Evolutionary conservation across 2,329 filamentous ascomycete species (phyloP).

Genomic region (Penicillium sp.): DNA sequence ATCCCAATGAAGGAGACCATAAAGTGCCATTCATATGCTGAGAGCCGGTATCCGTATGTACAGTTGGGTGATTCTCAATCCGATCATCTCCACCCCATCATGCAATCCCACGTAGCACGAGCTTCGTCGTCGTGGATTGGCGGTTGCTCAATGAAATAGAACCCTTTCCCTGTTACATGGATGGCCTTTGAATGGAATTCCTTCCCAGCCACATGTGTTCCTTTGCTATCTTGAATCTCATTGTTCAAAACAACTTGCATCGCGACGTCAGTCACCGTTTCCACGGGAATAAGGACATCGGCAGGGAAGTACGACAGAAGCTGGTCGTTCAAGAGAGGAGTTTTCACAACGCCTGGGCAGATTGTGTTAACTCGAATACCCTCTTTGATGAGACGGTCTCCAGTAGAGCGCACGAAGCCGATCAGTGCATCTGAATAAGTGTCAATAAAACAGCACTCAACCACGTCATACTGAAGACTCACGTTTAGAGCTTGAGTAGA

Average conservation of each 20-base stretch:
- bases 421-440: slow-evolving; percentile 33
- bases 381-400: slow-evolving; percentile 37
- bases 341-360: slow-evolving; percentile 36
- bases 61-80: too few relatives aligned
- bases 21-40: too few relatives aligned
- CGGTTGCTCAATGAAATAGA: slow-evolving; percentile 27
- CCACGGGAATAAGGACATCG: slow-evolving; percentile 13
- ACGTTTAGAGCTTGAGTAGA: slow-evolving; percentile 46
- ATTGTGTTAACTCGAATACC: slow-evolving; percentile 44
- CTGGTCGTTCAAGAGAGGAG: slow-evolving; percentile 38
- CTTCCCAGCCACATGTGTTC: slow-evolving; percentile 12
- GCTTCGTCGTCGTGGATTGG: slow-evolving; percentile 27
- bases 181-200: slow-evolving; percentile 30
- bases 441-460: not conserved
- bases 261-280: slow-evolving; percentile 9
- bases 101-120: not conserved
- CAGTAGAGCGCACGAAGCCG: slow-evolving; percentile 44
- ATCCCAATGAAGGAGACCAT: too few relatives aligned
- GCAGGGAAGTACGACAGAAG: slow-evolving; percentile 41
- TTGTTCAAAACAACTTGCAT: slow-evolving; percentile 5
- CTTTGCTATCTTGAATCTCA: slow-evolving; percentile 19
- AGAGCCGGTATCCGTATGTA: too few relatives aligned
- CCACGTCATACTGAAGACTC: slow-evolving; percentile 3
- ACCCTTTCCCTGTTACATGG: slow-evolving; percentile 26
- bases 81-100: slow-evolving; percentile 12